Evolutionary conservation across 495 filamentous ascomycete genomes (phyloP).

Genomic region (Baudoinia panamericana): DNA sequence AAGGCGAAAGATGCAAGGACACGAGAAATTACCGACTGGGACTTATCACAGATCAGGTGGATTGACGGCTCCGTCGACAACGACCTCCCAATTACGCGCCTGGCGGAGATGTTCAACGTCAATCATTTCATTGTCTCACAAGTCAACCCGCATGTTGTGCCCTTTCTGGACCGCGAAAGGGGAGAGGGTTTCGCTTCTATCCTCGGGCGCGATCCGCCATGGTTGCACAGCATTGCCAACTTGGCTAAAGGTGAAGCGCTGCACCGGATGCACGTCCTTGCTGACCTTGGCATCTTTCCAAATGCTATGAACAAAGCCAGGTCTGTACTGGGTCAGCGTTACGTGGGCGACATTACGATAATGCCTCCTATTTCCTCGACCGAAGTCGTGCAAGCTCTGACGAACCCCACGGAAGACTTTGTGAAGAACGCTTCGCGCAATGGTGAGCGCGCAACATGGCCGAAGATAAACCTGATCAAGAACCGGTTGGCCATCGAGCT

Average conservation of each 20-base stretch:
- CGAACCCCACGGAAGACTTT: constrained; percentile 82
- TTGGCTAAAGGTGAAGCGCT: constrained; percentile 71
- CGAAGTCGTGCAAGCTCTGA: constrained; percentile 64
- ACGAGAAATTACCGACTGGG: constrained; percentile 67
- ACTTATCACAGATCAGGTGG: constrained; percentile 65
- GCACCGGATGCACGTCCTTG: constrained; percentile 66
- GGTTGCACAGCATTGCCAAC: constrained; percentile 55
- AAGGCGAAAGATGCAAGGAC: constrained; percentile 78
- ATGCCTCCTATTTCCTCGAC: constrained; percentile 63
- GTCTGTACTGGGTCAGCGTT: constrained; percentile 76
- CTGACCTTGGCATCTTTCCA: constrained; percentile 73
- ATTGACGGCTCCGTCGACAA: constrained; percentile 93
- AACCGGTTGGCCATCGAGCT: constrained; percentile 81
- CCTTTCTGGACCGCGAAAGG: constrained; percentile 46
- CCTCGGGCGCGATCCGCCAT: constrained; percentile 34
- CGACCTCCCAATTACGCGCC: constrained; percentile 79
- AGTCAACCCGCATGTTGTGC: constrained; percentile 86
- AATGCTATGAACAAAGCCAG: constrained; percentile 65
- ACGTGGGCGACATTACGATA: constrained; percentile 93
- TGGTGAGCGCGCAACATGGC: constrained; percentile 84
- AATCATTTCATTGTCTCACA: constrained; percentile 97
- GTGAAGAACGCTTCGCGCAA: constrained; percentile 62
- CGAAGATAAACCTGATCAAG: constrained; percentile 64
- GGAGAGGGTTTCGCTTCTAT: constrained; percentile 27
- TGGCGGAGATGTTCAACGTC: constrained; percentile 95